Base-by-base conservation (phyloP, 2,329 filamentous ascomycete genomes). In the Penicillium thymicola region DNA sequence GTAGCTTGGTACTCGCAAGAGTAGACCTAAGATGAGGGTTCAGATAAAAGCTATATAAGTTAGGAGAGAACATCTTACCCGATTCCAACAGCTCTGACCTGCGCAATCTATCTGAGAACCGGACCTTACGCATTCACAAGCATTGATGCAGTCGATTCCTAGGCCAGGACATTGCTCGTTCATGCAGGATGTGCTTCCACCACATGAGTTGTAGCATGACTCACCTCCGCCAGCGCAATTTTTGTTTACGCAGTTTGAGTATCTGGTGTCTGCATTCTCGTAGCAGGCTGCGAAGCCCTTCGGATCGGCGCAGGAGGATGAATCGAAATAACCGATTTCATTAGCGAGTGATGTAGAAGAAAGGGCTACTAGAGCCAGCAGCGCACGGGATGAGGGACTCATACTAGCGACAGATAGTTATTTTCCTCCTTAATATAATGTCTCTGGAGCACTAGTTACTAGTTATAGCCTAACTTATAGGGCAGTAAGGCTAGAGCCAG, bases 91-190 rank as follows among this genome's bases (percentile, higher is more conserved):
- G 23, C 49, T 57, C 10, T 47, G 40, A 2, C 60, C 55, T 23
- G 48, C 50, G 18, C 63, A 65, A 23, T 59, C 48, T 2, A 65
- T 57, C 13, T 59, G 37, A 10, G 45, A 36, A 1, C 37, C 37
- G 3, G 51, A 47, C 23, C 32, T 51, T 10, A 52, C 51, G n/a
- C 60, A 64, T 6, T 38, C 49, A n/a, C 63, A 65, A 5, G 45
- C 54, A n/a, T 58, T 55, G 14, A 64, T 57, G 18, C 61, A 65
- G 11, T 64, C 60, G 4, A 54, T 42, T 27, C 56, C 55, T 8
- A 58, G 18, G 16, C 45, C 54, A 1, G 60, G 59, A 25, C 54
- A 61, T 37, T 55, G 18, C 11, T 36, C 13, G 2, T 34, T 34
- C 53, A 62, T 61, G 32, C 60, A 62, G 8, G 38, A 34, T 11